Evolutionary conservation across 108 stramenopile species (phyloP), one percentile per base, ranked within the genome.

Genomic region (Nannochloropsis granulata): DNA sequence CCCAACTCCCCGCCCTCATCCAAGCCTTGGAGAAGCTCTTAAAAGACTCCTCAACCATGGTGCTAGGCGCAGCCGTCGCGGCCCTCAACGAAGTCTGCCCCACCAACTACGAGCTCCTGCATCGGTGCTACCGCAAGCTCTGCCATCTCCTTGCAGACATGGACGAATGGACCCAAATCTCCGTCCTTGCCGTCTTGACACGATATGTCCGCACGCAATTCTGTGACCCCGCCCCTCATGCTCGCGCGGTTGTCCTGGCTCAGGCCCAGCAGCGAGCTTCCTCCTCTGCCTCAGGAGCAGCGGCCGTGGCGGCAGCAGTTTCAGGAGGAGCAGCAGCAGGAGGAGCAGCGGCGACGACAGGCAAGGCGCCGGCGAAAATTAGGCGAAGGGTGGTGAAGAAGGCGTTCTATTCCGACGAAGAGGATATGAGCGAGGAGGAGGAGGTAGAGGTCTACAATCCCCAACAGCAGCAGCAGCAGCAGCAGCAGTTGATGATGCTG

Each of bases 111-210:
- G 95, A 95, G 81, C 80, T 98, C 43, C 90, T 99, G 83, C 99
- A 99, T 88, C 86, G 88, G 0, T 90, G 86, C 86, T 99, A 93
- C 92, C 94, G 98, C 42, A 97, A 96, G 90, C 88, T 98, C 43
- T 99, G 99, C 91, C 95, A 96, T 85, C 90, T 97, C 81, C 86
- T 99, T 79, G 95, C 97, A 1, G 99, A 99, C 91, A 93, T 97
- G 91, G 99, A 99, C 90, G 99, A 99, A 90, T 99, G 99, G 99
- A 95, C 94, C 24, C 97, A 99, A 90, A 93, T 97, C 71, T 86
- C 94, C 26, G 90, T 94, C 2, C 88, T 98, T 23, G 92, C 96
- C 84, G 86, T 91, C 43, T 85, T 98, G 81, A 88, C 91, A 43
- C 87, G 96, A 24, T 99, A 99, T 90, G 94, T 95, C 83, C 93